phyloP scores from a whole-genome alignment of 1,284 basidiomycete species.

The Vanrija sp. region DNA sequence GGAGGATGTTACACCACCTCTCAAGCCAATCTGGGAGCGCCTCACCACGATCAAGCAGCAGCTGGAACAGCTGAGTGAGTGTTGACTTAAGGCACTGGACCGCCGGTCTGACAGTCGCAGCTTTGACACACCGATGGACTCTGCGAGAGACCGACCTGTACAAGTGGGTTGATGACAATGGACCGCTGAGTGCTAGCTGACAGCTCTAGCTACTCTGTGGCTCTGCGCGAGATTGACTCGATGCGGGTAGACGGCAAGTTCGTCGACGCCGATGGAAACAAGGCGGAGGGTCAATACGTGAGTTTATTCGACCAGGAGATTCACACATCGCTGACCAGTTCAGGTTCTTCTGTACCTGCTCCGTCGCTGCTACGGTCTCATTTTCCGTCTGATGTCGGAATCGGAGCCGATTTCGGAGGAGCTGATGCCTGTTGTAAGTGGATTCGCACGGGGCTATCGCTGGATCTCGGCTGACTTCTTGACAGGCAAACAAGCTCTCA shows the following conservation, averaged over 20 bases:
- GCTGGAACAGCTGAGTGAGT: slow-evolving; percentile 43
- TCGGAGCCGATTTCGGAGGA: slow-evolving; percentile 99
- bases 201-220: slow-evolving; percentile 68
- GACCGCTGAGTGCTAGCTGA: not conserved
- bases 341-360: slow-evolving; percentile 89
- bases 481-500: slow-evolving; percentile 83
- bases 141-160: slow-evolving; percentile 92
- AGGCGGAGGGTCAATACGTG: slow-evolving; percentile 49
- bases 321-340: not conserved
- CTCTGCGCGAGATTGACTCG: slow-evolving; percentile 92
- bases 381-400: slow-evolving; percentile 91
- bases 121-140: slow-evolving; percentile 95
- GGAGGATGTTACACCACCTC: slow-evolving; percentile 77
- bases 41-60: slow-evolving; percentile 71
- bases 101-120: slow-evolving; percentile 37
- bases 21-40: slow-evolving; percentile 94
- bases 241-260: slow-evolving; percentile 97
- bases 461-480: not conserved
- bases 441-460: slow-evolving; percentile 9
- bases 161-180: slow-evolving; percentile 53
- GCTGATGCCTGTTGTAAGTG: slow-evolving; percentile 85
- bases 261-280: slow-evolving; percentile 86
- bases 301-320: not conserved
- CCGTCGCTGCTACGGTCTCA: slow-evolving; percentile 91
- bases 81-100: not conserved